phyloP scores from a whole-genome alignment of 768 basidiomycete genomes.

The Suillus placidus region DNA sequence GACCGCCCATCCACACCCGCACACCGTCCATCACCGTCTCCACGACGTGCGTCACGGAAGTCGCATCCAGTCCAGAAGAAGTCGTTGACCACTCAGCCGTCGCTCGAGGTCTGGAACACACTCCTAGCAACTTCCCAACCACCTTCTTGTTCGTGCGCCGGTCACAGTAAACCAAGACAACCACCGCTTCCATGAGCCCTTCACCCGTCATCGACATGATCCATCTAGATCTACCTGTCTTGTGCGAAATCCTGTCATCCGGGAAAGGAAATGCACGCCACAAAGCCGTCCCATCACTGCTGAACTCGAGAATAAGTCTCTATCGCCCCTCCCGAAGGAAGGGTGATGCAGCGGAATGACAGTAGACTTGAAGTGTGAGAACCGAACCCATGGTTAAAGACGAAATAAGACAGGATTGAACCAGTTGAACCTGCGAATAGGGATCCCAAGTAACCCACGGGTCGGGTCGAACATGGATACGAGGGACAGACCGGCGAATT shows the following conservation, averaged over 20 bases:
- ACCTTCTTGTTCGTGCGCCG: constrained; percentile 39
- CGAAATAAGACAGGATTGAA: constrained; percentile 17
- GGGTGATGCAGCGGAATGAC: constrained; percentile 40
- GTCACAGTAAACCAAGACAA: constrained; percentile 23
- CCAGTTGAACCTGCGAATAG: constrained; percentile 9
- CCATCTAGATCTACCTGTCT: constrained; percentile 13
- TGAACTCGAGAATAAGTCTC: constrained; percentile 62
- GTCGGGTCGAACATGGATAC: background rate
- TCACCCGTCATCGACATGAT: constrained; percentile 19
- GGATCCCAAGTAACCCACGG: constrained; percentile 6
- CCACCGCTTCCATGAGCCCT: constrained; percentile 20
- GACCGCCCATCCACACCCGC: constrained; percentile 27
- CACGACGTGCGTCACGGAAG: constrained; percentile 14
- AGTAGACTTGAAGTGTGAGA: constrained; percentile 18
- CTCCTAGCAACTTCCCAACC: constrained; percentile 16
- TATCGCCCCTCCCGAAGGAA: constrained; percentile 50
- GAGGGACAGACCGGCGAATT: constrained; percentile 22
- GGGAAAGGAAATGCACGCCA: constrained; percentile 16
- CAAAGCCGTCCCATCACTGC: constrained; percentile 30
- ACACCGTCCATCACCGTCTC: constrained; percentile 23
- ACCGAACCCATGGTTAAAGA: constrained; percentile 17
- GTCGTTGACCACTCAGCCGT: constrained; percentile 6
- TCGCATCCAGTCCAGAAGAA: constrained; percentile 6
- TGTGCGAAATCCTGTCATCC: constrained; percentile 25
- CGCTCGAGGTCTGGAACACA: constrained; percentile 37